phyloP scores from a whole-genome alignment of 805 yeast species.

The Saccharomycopsis olivae region DNA sequence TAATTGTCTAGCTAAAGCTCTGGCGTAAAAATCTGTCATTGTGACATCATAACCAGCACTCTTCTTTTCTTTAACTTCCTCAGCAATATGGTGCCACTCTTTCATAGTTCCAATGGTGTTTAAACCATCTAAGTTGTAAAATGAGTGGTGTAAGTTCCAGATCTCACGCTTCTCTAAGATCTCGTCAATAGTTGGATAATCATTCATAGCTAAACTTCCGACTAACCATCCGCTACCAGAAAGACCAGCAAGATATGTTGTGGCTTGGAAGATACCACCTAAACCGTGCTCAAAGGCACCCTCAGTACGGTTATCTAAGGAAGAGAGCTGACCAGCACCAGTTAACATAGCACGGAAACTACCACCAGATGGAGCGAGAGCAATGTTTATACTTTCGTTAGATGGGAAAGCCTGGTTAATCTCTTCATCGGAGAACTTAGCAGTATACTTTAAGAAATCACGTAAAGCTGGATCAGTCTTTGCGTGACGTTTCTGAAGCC shows the following conservation, averaged over 20 bases:
- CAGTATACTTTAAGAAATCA: slow-evolving; percentile 31
- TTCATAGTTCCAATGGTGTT: slow-evolving; percentile 50
- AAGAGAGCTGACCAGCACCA: slow-evolving; percentile 79
- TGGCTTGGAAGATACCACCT: slow-evolving; percentile 64
- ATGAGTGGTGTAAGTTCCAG: slow-evolving; percentile 26
- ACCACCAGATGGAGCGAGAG: slow-evolving; percentile 71
- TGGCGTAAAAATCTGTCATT: slow-evolving; percentile 71
- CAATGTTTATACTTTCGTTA: slow-evolving; percentile 35
- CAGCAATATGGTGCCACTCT: slow-evolving; percentile 36
- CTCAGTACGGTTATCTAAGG: slow-evolving; percentile 61
- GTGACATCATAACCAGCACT: slow-evolving; percentile 57
- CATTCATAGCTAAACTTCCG: slow-evolving; percentile 56
- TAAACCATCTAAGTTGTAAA: slow-evolving; percentile 51
- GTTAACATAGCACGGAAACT: slow-evolving; percentile 81
- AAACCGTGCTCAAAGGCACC: slow-evolving; percentile 45
- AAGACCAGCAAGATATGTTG: slow-evolving; percentile 65
- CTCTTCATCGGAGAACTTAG: slow-evolving; percentile 19
- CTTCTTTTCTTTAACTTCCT: slow-evolving; percentile 40
- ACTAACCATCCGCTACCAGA: slow-evolving; percentile 86
- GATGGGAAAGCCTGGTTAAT: slow-evolving; percentile 23
- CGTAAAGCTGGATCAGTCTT: slow-evolving; percentile 36
- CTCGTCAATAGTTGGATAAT: slow-evolving; percentile 60
- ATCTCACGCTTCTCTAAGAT: slow-evolving; percentile 27
- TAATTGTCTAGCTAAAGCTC: slow-evolving; percentile 62
- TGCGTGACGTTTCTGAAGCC: slow-evolving; percentile 41